Conservation (phyloP, 2,329 filamentous ascomycete species). For the Aspergillus flavus region DNA sequence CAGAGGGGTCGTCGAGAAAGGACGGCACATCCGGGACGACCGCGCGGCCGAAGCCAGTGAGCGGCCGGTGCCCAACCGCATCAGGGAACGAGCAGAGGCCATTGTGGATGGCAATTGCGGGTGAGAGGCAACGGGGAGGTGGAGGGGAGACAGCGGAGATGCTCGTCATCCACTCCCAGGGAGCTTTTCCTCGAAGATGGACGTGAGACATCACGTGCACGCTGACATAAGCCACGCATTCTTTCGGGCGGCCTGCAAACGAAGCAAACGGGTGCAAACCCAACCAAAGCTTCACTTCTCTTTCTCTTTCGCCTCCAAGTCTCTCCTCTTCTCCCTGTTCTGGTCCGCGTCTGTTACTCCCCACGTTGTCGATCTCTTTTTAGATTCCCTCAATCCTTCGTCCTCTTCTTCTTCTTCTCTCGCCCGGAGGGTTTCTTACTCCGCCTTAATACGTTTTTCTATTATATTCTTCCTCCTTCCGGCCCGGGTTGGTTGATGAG, state of each 20-base stretch:
- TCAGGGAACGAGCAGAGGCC: conserved; percentile 49
- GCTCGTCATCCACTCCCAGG: conserved; percentile 8
- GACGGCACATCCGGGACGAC: conserved; percentile 36
- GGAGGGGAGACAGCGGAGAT: conserved; percentile 25
- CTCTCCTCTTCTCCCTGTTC: conserved; percentile 23
- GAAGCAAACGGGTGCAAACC: conserved; percentile 25
- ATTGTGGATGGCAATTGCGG: conserved; percentile 41
- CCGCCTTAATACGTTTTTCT: conserved; percentile 12
- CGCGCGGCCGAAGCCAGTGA: conserved; percentile 40
- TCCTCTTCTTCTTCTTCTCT: conserved; percentile 7
- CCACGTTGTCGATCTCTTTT: conserved; percentile 16
- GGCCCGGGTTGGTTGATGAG: conserved; percentile 21
- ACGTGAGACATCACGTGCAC: conserved; percentile 25
- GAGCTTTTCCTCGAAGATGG: conserved; percentile 25
- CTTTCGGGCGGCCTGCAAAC: conserved; percentile 19
- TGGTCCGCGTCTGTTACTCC: conserved; percentile 11
- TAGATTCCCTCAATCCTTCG: conserved; percentile 9
- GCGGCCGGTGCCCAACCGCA: conserved; percentile 47
- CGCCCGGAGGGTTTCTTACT: conserved; percentile 4
- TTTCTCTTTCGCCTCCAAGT: conserved; percentile 24
- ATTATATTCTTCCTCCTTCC: conserved; percentile 20
- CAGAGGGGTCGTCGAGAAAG: conserved; percentile 44
- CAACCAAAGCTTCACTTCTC: conserved; percentile 27
- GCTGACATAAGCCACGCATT: conserved; percentile 19
- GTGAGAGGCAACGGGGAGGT: conserved; percentile 20